Conservation (phyloP, 192 early-diverging fungal genomes). For the Coemansia sp. region DNA sequence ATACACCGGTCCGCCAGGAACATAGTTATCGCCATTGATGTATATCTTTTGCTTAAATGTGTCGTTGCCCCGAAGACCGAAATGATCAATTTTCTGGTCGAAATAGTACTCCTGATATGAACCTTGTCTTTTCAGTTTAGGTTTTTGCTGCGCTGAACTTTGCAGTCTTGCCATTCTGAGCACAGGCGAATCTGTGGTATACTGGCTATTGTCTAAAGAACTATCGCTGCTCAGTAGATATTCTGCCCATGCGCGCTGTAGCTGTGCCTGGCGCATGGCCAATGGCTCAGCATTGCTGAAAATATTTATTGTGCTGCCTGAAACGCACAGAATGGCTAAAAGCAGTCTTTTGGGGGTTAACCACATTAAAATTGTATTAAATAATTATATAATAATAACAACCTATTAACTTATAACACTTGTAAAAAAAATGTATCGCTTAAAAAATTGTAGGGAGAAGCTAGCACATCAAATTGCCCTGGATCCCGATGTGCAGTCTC, state of each 20-base stretch:
- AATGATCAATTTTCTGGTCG: slow-evolving; percentile 52
- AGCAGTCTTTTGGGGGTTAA: not conserved
- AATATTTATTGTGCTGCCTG: not conserved
- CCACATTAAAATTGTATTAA: not conserved
- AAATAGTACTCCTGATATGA: slow-evolving; percentile 31
- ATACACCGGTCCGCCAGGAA: slow-evolving; percentile 48
- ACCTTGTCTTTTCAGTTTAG: not conserved
- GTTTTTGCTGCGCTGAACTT: not conserved
- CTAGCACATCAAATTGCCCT: not conserved
- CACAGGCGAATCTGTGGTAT: not conserved
- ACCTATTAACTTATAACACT: no score
- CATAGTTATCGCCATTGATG: slow-evolving; percentile 44
- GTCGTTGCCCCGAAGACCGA: slow-evolving; percentile 15
- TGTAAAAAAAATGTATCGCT: no score
- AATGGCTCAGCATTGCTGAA: not conserved
- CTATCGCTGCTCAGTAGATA: slow-evolving; percentile 9
- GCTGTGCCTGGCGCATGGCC: slow-evolving; percentile 32
- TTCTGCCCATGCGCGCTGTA: slow-evolving; percentile 32
- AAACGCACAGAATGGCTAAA: not conserved
- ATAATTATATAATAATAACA: no score
- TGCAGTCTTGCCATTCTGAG: not conserved
- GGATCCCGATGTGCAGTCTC: not conserved
- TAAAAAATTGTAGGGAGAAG: no score
- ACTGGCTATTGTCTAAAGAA: not conserved
- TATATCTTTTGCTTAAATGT: slow-evolving; percentile 53